Evolutionary conservation across 148 eudicot species (phyloP), one percentile per base, ranked within the genome.

Genomic region (Drosera capensis): DNA sequence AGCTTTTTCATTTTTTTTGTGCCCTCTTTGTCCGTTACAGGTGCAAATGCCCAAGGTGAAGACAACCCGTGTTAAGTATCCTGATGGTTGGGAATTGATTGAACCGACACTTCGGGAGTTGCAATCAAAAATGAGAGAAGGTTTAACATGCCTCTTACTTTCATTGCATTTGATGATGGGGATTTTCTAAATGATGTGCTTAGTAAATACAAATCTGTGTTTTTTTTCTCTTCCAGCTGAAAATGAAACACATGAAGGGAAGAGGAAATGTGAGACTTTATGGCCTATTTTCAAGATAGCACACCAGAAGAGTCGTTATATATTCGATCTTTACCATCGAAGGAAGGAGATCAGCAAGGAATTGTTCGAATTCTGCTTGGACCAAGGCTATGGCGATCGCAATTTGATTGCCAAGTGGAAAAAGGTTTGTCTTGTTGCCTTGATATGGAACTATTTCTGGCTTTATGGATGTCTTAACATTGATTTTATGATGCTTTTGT

Each of bases 321-420:
- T 74, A 21, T 78, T 51, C 41, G 74, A 73, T 46, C 85, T 77
- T 22, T 77, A 77, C 31, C 36, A 73, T 54, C 39, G 66, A 37
- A 64, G 76, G 69, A 77, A 73, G 51, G 76, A 77, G 37, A 77
- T 77, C 20, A 72, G 79, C 15, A 70, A 67, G 58, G 84, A 77
- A 25, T 42, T 74, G 35, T 78, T 64, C 37, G 80, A 71, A 43
- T 73, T 73, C 54, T 68, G 80, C 64, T 65, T 78, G 67, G 79
- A 77, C 1, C 79, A 78, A 51, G 77, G 75, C 16, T 71, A 78
- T 63, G 86, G 77, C 31, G 86, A 78, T 40, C 72, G 64, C 17
- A 74, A 71, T 59, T 45, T 78, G 38, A 78, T 78, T 55, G 80
- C 86, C 30, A 78, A 78, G 62, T 78, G 77, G 80, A 74, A 71